These are phyloP conservation scores for Diospyros kaki DNA, from an alignment of 148 eudicot genomes.

Conservation along the genomic window DNA sequence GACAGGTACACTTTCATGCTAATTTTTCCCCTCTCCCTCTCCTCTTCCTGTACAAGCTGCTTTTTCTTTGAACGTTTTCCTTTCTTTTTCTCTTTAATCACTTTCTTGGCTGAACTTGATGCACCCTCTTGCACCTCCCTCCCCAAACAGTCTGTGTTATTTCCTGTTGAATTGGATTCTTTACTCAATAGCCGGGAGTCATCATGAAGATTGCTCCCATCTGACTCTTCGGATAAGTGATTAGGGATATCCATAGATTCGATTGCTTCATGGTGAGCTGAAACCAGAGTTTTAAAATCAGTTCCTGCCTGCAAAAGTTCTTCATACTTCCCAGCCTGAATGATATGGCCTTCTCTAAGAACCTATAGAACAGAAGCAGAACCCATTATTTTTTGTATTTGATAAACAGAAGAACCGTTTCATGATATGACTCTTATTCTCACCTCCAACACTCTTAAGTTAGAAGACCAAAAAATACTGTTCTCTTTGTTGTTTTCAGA, in stretches of 20 bases:
- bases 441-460: too few species aligned
- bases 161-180: constrained; percentile 10
- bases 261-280: constrained; percentile 49
- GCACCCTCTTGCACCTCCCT: constrained; percentile 18
- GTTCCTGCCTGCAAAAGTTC: constrained; percentile 25
- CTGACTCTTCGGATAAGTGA: too few species aligned
- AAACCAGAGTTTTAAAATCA: constrained; percentile 35
- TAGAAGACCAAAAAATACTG: too few species aligned
- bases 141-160: constrained; percentile 7
- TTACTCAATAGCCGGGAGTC: too few species aligned
- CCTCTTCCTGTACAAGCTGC: constrained; percentile 26
- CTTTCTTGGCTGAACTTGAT: constrained; percentile 29
- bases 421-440: too few species aligned
- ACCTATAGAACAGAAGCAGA: too few species aligned
- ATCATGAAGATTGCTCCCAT: too few species aligned
- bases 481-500: too few species aligned
- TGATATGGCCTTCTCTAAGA: constrained; percentile 22
- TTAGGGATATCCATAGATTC: constrained; percentile 32
- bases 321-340: constrained; percentile 35
- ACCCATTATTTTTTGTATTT: too few species aligned
- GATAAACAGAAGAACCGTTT: too few species aligned
- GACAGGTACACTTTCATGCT: constrained; percentile 26
- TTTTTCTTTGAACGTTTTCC: too few species aligned
- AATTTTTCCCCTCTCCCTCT: constrained; percentile 44
- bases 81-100: constrained; percentile 20